Conservation (phyloP, 2,329 filamentous ascomycete genomes). For the Byssothecium circinans region DNA sequence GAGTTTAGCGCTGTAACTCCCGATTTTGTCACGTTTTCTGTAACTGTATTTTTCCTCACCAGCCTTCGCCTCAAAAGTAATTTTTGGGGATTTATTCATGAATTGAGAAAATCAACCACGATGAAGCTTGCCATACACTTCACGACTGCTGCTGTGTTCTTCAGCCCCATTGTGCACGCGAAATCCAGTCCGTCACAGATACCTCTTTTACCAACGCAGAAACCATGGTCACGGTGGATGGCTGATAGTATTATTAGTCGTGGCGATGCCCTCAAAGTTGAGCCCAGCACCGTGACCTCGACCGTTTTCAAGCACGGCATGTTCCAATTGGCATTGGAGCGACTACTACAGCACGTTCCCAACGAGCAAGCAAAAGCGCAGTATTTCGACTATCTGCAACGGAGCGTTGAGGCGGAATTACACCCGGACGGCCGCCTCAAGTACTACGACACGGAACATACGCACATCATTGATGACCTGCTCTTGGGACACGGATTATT, state of each 20-base stretch:
- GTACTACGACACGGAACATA: neutral
- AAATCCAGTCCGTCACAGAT: neutral
- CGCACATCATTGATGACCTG: neutral
- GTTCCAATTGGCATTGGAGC: neutral
- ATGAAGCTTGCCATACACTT: neutral
- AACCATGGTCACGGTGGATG: neutral
- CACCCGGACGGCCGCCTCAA: neutral
- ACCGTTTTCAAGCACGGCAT: neutral
- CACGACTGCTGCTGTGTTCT: neutral
- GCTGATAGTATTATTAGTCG: neutral
- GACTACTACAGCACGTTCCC: neutral
- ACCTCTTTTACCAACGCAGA: neutral
- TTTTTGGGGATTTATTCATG: neutral
- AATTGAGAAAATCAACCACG: neutral
- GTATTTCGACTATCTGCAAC: neutral
- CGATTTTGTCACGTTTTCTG: neutral
- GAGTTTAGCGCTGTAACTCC: neutral
- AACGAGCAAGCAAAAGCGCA: neutral
- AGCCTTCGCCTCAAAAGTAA: neutral
- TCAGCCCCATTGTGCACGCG: neutral
- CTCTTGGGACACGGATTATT: neutral
- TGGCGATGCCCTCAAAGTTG: neutral
- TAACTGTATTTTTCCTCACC: neutral
- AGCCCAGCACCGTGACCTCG: neutral
- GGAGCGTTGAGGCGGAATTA: neutral